Evolutionary conservation across 164 flowering plant genomes (phyloP).

Genomic region (Akebia trifoliata): DNA sequence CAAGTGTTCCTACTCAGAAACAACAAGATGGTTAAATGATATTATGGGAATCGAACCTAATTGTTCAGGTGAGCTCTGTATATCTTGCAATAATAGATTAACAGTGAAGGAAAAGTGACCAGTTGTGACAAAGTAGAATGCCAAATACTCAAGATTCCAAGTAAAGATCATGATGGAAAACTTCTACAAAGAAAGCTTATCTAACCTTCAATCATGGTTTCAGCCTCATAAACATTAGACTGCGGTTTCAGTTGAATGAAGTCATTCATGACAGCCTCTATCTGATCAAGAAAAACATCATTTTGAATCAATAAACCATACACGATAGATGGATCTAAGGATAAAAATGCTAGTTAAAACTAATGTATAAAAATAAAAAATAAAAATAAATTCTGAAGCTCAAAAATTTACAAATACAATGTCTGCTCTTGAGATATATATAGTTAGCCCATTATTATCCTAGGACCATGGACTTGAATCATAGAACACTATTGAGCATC

Average conservation of each 20-base stretch:
- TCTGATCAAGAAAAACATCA: constrained; percentile 36
- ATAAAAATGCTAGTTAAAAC: neutral
- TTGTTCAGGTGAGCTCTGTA: neutral
- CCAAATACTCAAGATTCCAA: neutral
- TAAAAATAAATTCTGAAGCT: neutral
- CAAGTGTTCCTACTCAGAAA: constrained; percentile 67
- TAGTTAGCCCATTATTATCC: no score
- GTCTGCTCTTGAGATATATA: neutral
- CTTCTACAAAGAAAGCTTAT: neutral
- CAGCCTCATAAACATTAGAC: constrained; percentile 79
- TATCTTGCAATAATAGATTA: neutral
- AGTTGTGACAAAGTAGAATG: neutral
- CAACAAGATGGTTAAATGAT: constrained; percentile 1
- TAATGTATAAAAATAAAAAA: neutral
- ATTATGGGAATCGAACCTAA: constrained; percentile 1
- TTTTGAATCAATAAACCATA: constrained; percentile 1
- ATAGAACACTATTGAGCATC: no score
- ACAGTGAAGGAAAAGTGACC: neutral
- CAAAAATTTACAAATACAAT: no score
- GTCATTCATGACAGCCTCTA: constrained; percentile 95
- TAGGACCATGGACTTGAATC: no score
- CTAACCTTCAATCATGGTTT: constrained; percentile 98
- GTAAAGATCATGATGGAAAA: neutral
- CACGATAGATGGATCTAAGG: neutral
- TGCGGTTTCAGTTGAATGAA: constrained; percentile 80